Evolutionary conservation across 805 yeast genomes (phyloP).

Genomic region (Maudiozyma bulderi): DNA sequence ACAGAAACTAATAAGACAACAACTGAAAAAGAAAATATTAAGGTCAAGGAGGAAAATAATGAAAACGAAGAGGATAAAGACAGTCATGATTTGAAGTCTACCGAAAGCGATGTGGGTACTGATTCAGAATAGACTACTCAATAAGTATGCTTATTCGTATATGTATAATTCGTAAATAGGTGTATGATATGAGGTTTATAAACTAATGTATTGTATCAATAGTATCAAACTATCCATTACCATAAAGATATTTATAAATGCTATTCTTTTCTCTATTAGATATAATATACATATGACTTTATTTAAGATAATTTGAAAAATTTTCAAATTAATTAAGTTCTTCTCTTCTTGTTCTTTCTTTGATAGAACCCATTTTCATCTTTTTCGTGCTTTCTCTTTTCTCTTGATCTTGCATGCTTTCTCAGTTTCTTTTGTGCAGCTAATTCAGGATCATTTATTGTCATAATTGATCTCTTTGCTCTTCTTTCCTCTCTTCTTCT

Average conservation of each 20-base stretch:
- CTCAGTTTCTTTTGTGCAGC: conserved; percentile 71
- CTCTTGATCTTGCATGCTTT: conserved; percentile 67
- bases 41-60: conserved; percentile 19
- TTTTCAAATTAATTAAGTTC: not conserved
- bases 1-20: not conserved
- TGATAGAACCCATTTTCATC: conserved; percentile 72
- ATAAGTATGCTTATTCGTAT: no score
- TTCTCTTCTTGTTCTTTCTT: conserved; percentile 43
- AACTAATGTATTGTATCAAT: no score
- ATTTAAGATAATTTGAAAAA: no score
- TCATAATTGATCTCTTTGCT: conserved; percentile 64
- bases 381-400: conserved; percentile 62
- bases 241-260: no score
- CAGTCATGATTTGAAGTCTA: conserved; percentile 8
- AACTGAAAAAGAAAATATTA: not conserved
- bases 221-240: no score
- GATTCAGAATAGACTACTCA: not conserved
- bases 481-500: conserved; percentile 66
- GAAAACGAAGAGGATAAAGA: conserved; percentile 25
- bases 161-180: no score
- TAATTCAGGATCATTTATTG: conserved; percentile 67
- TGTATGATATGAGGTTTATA: no score
- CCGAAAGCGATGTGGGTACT: not conserved
- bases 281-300: no score
- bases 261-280: no score